These are phyloP conservation scores for Penicillium cataractarum DNA, from an alignment of 495 filamentous ascomycete species.

Conservation along the genomic window DNA sequence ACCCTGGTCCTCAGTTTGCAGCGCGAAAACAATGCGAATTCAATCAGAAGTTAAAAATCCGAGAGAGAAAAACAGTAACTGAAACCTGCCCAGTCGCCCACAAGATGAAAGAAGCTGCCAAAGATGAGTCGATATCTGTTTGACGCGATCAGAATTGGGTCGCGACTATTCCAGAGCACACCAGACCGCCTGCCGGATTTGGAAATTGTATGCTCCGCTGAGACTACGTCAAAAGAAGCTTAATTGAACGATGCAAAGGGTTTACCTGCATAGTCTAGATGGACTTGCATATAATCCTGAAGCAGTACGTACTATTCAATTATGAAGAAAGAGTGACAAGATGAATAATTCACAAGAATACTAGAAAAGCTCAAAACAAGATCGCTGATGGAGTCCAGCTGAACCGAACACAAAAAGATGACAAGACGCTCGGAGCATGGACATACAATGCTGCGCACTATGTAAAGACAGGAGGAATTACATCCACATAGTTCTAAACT, in stretches of 20 bases:
- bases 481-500: slow-evolving; percentile 2
- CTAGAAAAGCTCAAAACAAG: slow-evolving; percentile 9
- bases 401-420: slow-evolving; percentile 3
- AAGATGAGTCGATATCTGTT: not conserved
- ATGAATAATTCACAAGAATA: slow-evolving; percentile 13
- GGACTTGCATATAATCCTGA: not conserved
- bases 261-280: not conserved
- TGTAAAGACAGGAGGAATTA: slow-evolving; percentile 15
- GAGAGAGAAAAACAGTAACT: not conserved
- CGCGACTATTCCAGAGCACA: not conserved
- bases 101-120: not conserved
- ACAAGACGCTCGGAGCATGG: slow-evolving; percentile 28
- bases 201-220: not conserved
- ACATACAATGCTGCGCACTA: slow-evolving; percentile 30
- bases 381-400: slow-evolving; percentile 17
- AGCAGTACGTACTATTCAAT: not conserved
- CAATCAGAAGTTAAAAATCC: not conserved
- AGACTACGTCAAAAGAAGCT: slow-evolving; percentile 6
- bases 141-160: slow-evolving; percentile 4
- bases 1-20: not conserved
- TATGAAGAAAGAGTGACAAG: slow-evolving; percentile 12
- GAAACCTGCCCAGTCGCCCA: not conserved
- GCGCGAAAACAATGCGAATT: not conserved
- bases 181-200: slow-evolving; percentile 13
- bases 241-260: not conserved